Evolutionary conservation across 768 basidiomycete species (phyloP), one percentile per base, ranked within the genome.

Genomic region (Lentinula lateritia): DNA sequence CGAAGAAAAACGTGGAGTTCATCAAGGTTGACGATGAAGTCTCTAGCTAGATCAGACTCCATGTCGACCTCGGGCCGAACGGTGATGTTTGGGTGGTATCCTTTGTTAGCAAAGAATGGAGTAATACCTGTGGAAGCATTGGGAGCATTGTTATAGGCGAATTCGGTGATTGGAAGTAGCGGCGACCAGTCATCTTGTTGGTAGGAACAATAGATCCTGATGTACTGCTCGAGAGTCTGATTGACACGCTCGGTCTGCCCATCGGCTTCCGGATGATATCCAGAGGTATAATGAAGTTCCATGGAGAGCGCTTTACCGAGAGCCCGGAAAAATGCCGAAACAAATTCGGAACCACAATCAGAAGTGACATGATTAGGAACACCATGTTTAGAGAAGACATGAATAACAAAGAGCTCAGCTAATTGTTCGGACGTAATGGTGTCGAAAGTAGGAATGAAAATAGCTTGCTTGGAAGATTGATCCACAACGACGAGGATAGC

Each of bases 41-140:
- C 58, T 16, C 54, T 41, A 15, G 69, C 63, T 7, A 38, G 53
- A 9, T 56, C 48, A 36, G 62, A 66, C 12, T 65, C 48, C 20
- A 66, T 50, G 59, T 68, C 63, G 15, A 36, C 35, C 15, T 65
- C 64, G 0, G 63, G 67, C 32, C 66, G 55, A n/a, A 69, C 50
- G 0, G 66, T 28, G 23, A 69, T 41, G 9, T 61, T 59, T 0
- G 70, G 70, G 55, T 72, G 60, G 32, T 66, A 72, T 16, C 72
- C 69, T 46, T 70, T 66, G 60, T 72, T 71, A 1, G 68, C 63
- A n/a, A 66, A 71, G 64, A 73, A 72, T 0, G 68, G 71, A 34
- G 70, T 64, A n/a, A 67, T 52, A 2, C 66, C 61, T 28, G 70
- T 73, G 4, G 70, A 64, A 0, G 69, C 45, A 42, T 67, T 65